These are phyloP conservation scores for Skeletonema potamos DNA, from an alignment of 108 stramenopile genomes.

Conservation along the genomic window DNA sequence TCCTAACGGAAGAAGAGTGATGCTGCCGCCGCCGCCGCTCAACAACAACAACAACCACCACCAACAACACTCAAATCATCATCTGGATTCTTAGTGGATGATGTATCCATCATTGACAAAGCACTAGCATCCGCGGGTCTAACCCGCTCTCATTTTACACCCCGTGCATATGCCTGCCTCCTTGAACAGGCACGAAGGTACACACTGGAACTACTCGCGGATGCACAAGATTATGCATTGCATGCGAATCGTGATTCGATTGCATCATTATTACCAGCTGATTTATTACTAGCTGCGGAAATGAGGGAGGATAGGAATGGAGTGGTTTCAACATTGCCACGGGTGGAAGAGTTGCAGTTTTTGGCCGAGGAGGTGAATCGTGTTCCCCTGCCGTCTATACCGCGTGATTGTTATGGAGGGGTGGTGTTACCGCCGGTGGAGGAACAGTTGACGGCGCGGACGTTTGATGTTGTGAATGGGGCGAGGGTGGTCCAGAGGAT, in stretches of 20 bases:
- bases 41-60: background rate
- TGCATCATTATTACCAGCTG: conserved; percentile 29
- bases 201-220: conserved; percentile 67
- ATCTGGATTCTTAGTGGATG: conserved; percentile 53
- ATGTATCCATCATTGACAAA: conserved; percentile 60
- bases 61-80: no score
- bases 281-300: conserved; percentile 55
- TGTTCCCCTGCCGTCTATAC: conserved; percentile 73
- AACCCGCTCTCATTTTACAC: conserved; percentile 63
- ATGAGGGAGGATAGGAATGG: conserved; percentile 37
- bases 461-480: conserved; percentile 83
- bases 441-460: conserved; percentile 70
- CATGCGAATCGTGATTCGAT: conserved; percentile 52
- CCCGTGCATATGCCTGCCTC: conserved; percentile 69
- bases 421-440: conserved; percentile 65
- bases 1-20: background rate
- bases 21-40: background rate
- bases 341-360: conserved; percentile 43
- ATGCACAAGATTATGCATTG: conserved; percentile 80
- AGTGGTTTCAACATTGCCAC: conserved; percentile 48
- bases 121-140: conserved; percentile 59
- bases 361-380: conserved; percentile 63
- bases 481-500: conserved; percentile 59
- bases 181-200: conserved; percentile 81
- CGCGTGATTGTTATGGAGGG: conserved; percentile 71